Percentiles rank a stretch among this genome's conserved stretches.
These are phyloP conservation scores for Stephanodiscus minutulus DNA, from an alignment of 108 stramenopile genomes.

Conservation along the genomic window DNA sequence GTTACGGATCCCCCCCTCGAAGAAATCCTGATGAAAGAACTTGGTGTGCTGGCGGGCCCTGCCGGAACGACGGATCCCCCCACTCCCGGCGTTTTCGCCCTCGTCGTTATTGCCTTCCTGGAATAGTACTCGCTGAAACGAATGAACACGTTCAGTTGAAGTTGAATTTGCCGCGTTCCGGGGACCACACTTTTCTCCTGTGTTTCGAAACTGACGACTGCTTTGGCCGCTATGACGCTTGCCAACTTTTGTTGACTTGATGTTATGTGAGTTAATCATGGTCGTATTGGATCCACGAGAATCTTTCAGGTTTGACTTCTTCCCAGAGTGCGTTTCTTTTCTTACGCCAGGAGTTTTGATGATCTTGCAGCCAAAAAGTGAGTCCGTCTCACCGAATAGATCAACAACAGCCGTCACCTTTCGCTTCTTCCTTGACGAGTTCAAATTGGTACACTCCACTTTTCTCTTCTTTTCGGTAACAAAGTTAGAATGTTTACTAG, in stretches of 20 bases:
- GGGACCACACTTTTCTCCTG: neutral
- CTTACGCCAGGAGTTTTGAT: neutral
- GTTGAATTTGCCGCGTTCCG: neutral
- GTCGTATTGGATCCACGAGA: neutral
- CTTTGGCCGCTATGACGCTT: neutral
- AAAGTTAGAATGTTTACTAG: neutral
- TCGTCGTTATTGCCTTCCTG: neutral
- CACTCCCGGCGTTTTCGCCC: neutral
- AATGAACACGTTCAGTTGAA: neutral
- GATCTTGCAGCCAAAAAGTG: conserved; percentile 9
- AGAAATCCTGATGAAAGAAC: neutral
- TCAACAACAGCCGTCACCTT: neutral
- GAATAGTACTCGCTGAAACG: too few species aligned
- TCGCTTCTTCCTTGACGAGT: conserved; percentile 2
- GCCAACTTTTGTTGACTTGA: neutral
- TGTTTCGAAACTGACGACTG: neutral
- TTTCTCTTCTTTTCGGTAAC: neutral
- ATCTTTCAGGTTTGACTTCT: neutral
- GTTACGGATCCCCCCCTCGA: neutral
- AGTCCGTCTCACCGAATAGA: conserved; percentile 14
- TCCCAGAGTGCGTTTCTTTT: neutral
- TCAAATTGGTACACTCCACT: neutral
- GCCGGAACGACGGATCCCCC: neutral
- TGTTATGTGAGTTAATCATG: neutral
- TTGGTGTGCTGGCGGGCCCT: neutral